Conservation (phyloP, 768 basidiomycete genomes). For the Coprinopsis sp. region DNA sequence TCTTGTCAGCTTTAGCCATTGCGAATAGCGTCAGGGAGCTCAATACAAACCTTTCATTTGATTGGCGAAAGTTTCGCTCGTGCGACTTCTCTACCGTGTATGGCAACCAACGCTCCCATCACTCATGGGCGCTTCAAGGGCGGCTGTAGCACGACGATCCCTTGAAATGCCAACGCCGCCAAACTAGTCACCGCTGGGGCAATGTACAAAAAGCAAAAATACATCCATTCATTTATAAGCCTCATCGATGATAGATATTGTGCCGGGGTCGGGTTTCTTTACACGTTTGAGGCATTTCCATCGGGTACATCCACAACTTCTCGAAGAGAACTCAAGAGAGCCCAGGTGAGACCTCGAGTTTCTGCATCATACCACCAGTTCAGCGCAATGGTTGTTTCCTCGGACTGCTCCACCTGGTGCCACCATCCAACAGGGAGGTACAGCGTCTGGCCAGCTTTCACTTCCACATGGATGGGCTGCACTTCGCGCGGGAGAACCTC, state of each 20-base stretch:
- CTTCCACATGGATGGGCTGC: slow-evolving; percentile 60
- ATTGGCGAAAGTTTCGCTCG: too few species aligned
- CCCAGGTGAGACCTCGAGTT: slow-evolving; percentile 66
- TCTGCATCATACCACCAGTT: slow-evolving; percentile 93
- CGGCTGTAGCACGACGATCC: too few species aligned
- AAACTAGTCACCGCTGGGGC: too few species aligned
- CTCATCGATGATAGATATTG: too few species aligned
- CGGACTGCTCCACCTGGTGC: slow-evolving; percentile 80
- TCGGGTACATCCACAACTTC: slow-evolving; percentile 33
- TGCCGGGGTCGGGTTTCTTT: too few species aligned
- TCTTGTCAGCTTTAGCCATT: slow-evolving; percentile 74
- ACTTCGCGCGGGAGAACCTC: slow-evolving; percentile 46
- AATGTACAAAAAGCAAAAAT: too few species aligned
- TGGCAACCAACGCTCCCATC: too few species aligned
- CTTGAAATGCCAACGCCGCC: too few species aligned
- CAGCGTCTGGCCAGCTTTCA: slow-evolving; percentile 71
- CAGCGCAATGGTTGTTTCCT: slow-evolving; percentile 58
- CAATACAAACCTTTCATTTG: not conserved
- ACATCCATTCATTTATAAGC: too few species aligned
- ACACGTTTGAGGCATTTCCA: too few species aligned
- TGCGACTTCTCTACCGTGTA: too few species aligned
- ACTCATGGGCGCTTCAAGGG: too few species aligned
- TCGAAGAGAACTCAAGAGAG: slow-evolving; percentile 59
- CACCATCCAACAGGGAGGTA: slow-evolving; percentile 95
- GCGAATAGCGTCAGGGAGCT: not conserved